Base-by-base conservation (phyloP, 805 yeast genomes). In the Jamesozyma rosinii region DNA sequence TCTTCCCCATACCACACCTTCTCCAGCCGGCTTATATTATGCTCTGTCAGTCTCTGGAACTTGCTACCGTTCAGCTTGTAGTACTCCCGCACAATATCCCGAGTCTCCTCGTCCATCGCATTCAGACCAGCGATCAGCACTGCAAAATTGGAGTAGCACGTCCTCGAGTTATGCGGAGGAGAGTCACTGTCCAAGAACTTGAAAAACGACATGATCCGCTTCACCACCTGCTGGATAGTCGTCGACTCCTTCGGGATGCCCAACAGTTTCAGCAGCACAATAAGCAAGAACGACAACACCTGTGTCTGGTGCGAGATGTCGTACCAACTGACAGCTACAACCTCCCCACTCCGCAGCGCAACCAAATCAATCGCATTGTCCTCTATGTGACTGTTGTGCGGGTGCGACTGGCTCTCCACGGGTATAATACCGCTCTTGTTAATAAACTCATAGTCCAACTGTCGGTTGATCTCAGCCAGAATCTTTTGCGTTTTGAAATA, bases 261-360 rank as follows among this genome's bases (percentile, higher is more conserved):
- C 20, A 63, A 44, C 14, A 63, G 45, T 40, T 61, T 63, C 35
- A 61, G 45, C 21, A 61, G 40, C 10, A 61, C 65, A 29, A 61
- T 61, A 10, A 63, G 40, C 20, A 61, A 44, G 37, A 61, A 61
- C 0, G 66, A 63, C 13, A 63, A 48, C 1, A 59, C 67, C 48
- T 63, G 67, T 1, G 65, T 59, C 42, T 63, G 67, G 45, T 63
- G 67, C 3, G 67, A 61, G 14, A 63, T 63, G 42, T 63, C 67
- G 45, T 63, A 63, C 67, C 67, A 63, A 41, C 66, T 61, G 8
- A 63, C 55, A 5, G 65, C 65, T 19, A 63, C 51, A 18, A 48
- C 47, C 36, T 58, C 57, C 3, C 58, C 62, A 42, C 44, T 52
- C 35, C 48, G 44, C 38, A 61, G 33, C 2, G 47, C 54, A 3